Conservation (phyloP, 2,329 filamentous ascomycete genomes). For the Botrytis fragariae region DNA sequence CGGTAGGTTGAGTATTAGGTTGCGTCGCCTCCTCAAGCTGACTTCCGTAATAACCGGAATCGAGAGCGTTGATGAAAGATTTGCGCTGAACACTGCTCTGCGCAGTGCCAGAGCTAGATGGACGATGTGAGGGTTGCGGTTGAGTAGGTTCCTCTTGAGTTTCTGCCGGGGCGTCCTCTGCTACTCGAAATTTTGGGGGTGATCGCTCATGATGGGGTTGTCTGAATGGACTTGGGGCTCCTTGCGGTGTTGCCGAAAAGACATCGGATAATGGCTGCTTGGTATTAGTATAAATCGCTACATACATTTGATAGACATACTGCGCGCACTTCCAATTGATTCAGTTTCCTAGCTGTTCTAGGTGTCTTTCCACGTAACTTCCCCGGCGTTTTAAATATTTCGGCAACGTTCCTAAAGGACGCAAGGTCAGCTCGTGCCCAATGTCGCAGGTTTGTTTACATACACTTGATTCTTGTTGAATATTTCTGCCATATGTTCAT, state of each 20-base stretch:
- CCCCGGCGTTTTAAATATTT: slow-evolving; percentile 93
- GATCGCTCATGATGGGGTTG: slow-evolving; percentile 38
- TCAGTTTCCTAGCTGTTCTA: slow-evolving; percentile 63
- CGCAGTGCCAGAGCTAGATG: slow-evolving; percentile 11
- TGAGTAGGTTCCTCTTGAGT: slow-evolving; percentile 13
- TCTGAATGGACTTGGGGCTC: slow-evolving; percentile 43
- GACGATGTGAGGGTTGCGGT: neutral
- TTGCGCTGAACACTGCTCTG: slow-evolving; percentile 28
- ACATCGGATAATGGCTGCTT: slow-evolving; percentile 58
- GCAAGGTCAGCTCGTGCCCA: slow-evolving; percentile 23
- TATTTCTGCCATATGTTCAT: slow-evolving; percentile 96
- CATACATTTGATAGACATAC: slow-evolving; percentile 47
- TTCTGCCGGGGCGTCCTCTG: slow-evolving; percentile 47
- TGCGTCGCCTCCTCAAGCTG: slow-evolving; percentile 41
- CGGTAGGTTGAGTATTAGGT: slow-evolving; percentile 26
- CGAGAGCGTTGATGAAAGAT: slow-evolving; percentile 43
- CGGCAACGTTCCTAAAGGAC: slow-evolving; percentile 71
- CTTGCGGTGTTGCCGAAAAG: slow-evolving; percentile 55
- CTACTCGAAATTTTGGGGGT: slow-evolving; percentile 55
- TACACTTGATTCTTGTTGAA: slow-evolving; percentile 86
- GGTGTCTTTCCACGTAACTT: slow-evolving; percentile 81
- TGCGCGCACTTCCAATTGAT: slow-evolving; percentile 57
- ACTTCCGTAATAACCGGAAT: slow-evolving; percentile 73
- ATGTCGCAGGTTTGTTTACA: slow-evolving; percentile 42
- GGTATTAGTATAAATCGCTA: slow-evolving; percentile 27